phyloP scores from a whole-genome alignment of 2,329 filamentous ascomycete species.

The Aotearoamyces nothofagi region DNA sequence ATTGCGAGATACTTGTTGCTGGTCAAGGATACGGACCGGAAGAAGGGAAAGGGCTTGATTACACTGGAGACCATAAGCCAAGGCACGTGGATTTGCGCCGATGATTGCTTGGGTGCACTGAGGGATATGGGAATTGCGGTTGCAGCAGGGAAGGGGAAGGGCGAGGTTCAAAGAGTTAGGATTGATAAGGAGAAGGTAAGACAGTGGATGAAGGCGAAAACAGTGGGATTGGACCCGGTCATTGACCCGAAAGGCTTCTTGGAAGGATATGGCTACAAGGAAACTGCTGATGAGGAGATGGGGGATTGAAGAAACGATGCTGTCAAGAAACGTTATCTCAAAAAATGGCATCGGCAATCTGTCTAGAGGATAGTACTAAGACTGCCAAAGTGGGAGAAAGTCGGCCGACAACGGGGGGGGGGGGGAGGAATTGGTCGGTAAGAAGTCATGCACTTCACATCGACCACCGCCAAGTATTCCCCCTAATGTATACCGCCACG shows the following conservation, averaged over 20 bases:
- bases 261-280: conserved; percentile 44
- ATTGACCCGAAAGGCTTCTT: conserved; percentile 66
- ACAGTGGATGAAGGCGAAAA: conserved; percentile 48
- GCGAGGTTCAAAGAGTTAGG: conserved; percentile 28
- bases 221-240: conserved; percentile 36
- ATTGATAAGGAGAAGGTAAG: conserved; percentile 42
- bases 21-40: conserved; percentile 10
- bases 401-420: no score
- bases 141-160: conserved; percentile 32
- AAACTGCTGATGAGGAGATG: conserved; percentile 21
- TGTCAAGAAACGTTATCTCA: neutral
- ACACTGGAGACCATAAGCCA: conserved; percentile 59
- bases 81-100: conserved; percentile 68
- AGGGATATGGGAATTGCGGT: conserved; percentile 64
- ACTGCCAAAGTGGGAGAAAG: no score
- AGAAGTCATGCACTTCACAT: no score
- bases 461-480: no score
- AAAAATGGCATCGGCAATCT: neutral
- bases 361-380: no score
- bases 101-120: conserved; percentile 68
- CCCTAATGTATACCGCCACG: no score
- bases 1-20: conserved; percentile 54
- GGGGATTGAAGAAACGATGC: conserved; percentile 5
- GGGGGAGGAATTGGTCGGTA: no score
- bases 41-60: conserved; percentile 26